A percentile compares a stretch with the other conserved stretches of the same genome.
These are phyloP conservation scores for Eutrema heterophyllum DNA, from an alignment of 345 rosid species.

Conservation along the genomic window DNA sequence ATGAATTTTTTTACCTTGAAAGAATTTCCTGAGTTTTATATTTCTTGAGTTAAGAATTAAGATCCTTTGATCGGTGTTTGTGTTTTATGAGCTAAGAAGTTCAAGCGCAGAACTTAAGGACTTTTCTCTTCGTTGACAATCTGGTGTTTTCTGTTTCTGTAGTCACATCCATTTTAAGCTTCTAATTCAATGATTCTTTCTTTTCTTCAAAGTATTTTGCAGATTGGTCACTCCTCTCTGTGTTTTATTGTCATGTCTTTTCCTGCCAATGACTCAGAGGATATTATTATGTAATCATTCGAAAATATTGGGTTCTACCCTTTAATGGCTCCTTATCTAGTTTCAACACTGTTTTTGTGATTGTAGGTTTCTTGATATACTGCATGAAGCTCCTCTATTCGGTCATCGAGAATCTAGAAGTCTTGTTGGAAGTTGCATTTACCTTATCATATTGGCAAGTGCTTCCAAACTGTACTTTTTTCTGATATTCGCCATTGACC, in stretches of 20 bases:
- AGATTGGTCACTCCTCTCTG: too few species aligned
- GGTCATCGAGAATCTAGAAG: conserved; percentile 82
- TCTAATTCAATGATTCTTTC: not conserved
- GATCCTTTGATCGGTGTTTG: not conserved
- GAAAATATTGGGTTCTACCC: not conserved
- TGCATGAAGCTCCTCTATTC: conserved; percentile 89
- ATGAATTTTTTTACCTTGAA: not conserved
- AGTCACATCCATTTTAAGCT: not conserved
- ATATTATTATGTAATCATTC: not conserved
- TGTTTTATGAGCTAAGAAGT: too few species aligned
- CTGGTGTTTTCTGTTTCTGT: not conserved
- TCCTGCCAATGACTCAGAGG: not conserved
- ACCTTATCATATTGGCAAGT: conserved; percentile 71
- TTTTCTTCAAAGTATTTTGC: not conserved
- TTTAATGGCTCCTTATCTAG: not conserved
- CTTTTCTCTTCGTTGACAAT: not conserved
- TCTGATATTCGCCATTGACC: not conserved
- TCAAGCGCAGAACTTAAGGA: not conserved
- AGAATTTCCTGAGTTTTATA: not conserved
- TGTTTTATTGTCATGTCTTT: not conserved
- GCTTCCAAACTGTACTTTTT: not conserved
- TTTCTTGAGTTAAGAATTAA: not conserved
- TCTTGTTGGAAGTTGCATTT: conserved; percentile 63
- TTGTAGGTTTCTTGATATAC: conserved; percentile 82
- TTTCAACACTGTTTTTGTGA: conserved; percentile 10